Percentiles rank a stretch among this genome's conserved stretches.
These are phyloP conservation scores for Fusarium liriodendri DNA, from an alignment of 2,329 filamentous ascomycete genomes.

Conservation along the genomic window DNA sequence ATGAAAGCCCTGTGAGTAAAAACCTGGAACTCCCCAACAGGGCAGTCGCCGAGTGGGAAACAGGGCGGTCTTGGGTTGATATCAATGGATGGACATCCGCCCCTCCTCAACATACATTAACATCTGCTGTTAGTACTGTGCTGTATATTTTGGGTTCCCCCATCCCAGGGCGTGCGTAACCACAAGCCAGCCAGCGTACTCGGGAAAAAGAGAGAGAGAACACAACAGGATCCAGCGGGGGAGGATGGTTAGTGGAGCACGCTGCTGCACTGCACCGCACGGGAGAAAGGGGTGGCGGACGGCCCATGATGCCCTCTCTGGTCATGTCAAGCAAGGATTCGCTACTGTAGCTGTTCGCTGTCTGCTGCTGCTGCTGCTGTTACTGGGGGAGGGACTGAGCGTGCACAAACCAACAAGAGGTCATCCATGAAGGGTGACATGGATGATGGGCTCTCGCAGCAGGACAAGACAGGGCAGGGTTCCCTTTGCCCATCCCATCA, in stretches of 20 bases:
- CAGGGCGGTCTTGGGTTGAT: background rate
- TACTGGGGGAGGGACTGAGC: background rate
- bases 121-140: slow-evolving; percentile 6
- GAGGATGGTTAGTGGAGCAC: slow-evolving; percentile 19
- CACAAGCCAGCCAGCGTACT: slow-evolving; percentile 6
- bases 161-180: background rate
- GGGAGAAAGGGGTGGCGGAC: slow-evolving; percentile 8
- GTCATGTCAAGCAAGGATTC: slow-evolving; percentile 20
- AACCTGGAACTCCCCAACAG: background rate
- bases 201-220: slow-evolving; percentile 3
- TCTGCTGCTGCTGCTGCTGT: background rate
- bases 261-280: background rate
- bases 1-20: background rate
- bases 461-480: background rate
- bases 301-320: slow-evolving; percentile 22
- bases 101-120: background rate
- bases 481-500: slow-evolving; percentile 5
- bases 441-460: slow-evolving; percentile 3
- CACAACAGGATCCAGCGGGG: slow-evolving; percentile 7
- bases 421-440: slow-evolving; percentile 8
- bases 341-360: background rate
- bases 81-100: background rate
- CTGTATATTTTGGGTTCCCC: background rate
- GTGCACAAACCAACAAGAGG: slow-evolving; percentile 18
- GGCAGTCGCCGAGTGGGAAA: background rate